These are phyloP conservation scores for Diplocarpon rosae DNA, from an alignment of 2,329 filamentous ascomycete genomes.

Conservation along the genomic window DNA sequence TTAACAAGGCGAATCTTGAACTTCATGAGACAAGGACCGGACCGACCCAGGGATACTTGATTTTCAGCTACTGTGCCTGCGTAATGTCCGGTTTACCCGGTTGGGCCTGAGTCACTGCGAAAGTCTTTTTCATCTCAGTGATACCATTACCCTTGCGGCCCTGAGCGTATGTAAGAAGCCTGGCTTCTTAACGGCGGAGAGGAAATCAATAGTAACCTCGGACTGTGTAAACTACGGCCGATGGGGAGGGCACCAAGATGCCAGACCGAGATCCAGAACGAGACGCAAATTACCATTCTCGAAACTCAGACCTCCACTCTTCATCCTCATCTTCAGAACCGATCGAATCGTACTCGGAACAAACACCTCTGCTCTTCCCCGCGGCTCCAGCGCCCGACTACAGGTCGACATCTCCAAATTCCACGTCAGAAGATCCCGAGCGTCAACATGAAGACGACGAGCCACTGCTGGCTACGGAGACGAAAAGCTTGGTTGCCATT, in stretches of 20 bases:
- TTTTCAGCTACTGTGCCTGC: too few relatives aligned
- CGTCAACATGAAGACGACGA: not conserved
- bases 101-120: too few relatives aligned
- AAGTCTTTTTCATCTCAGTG: too few relatives aligned
- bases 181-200: too few relatives aligned
- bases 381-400: conserved; percentile 4
- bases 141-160: too few relatives aligned
- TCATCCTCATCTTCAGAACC: conserved; percentile 3
- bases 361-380: not conserved
- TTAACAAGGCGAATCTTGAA: too few relatives aligned
- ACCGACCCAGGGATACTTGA: too few relatives aligned
- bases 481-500: conserved; percentile 6
- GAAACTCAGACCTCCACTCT: not conserved
- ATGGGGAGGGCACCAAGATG: not conserved
- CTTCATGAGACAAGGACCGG: too few relatives aligned
- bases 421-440: conserved; percentile 1
- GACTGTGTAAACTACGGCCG: not conserved
- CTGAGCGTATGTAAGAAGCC: too few relatives aligned
- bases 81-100: too few relatives aligned
- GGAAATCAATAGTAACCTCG: not conserved
- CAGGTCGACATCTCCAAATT: conserved; percentile 1
- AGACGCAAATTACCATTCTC: not conserved
- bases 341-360: not conserved
- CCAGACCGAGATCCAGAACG: not conserved
- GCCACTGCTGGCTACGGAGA: not conserved